phyloP scores from a whole-genome alignment of 257 asterid genomes.

The Parsonsia alboflavescens region DNA sequence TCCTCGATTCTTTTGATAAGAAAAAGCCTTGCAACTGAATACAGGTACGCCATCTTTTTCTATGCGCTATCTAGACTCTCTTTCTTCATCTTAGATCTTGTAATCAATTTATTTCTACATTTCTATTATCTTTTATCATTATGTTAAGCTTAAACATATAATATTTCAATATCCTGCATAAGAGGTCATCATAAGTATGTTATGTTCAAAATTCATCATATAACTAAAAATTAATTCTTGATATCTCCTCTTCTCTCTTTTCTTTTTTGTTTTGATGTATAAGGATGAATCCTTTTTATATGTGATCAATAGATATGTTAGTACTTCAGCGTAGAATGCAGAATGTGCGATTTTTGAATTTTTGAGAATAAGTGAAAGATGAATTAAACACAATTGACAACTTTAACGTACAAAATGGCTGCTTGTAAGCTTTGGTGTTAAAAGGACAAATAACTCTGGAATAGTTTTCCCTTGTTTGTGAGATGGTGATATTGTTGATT shows the following conservation, averaged over 20 bases:
- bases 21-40: slow-evolving; percentile 94
- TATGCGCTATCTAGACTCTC: background rate
- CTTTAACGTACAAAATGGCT: too few relatives aligned
- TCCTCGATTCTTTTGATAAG: slow-evolving; percentile 88
- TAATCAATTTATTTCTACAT: background rate
- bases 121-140: background rate
- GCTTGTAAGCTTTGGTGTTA: background rate
- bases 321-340: background rate
- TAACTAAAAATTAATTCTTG: background rate
- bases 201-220: background rate
- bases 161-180: background rate
- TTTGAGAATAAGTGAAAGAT: background rate
- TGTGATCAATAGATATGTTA: background rate
- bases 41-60: slow-evolving; percentile 44
- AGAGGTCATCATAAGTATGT: background rate
- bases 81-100: background rate
- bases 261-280: background rate
- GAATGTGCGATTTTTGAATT: too few relatives aligned
- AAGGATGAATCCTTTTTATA: background rate
- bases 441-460: background rate
- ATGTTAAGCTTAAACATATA: background rate
- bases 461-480: background rate
- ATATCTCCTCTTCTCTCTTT: background rate
- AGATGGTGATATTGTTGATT: background rate
- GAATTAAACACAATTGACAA: background rate